Evolutionary conservation across 176 grass and related monocot genomes (phyloP), one percentile per base, ranked within the genome.

Genomic region (Leersia perrieri): DNA sequence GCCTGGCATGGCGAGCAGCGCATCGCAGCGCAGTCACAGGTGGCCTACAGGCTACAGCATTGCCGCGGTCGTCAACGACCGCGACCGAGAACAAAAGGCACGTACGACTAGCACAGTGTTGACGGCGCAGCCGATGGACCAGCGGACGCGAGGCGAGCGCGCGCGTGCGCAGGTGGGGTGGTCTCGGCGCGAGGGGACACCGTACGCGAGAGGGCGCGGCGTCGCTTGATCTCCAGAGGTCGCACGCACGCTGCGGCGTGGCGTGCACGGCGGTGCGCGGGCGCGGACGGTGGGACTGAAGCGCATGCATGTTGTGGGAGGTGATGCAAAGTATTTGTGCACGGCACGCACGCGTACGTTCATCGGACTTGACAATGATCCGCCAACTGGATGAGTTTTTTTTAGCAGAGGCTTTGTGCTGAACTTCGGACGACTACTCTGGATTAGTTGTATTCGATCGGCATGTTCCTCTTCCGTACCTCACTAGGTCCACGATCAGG

Each of bases 151-250:
- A 51, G 47, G 14, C 16, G 45, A 7, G 16, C 49, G 45, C 15
- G 55, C 51, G 35, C 16, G 51, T 26, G 79, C 41, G 41, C 51
- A 7, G 20, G 40, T 1, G 2, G 14, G 3, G 68, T 39, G 65
- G 73, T 57, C 78, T 14, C 16, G 86, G 73, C 0, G 1, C 80
- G 29, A 88, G 86, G 86, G 80, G 80, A 74, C 80, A 88, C 80
- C 86, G 80, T 74, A 74, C 80, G 74, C 66, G 66, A 74, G 22
- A 40, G 49, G 79, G 49, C 49, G 49, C 18, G 79, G 64, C 57
- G 86, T 80, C 32, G 40, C 64, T 9, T 73, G 82, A 60, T 83
- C 86, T 27, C 45, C 29, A 33, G 20, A 68, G 20, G 33, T 22
- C 11, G 28, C 60, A 38, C 35, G n/a, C 18, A 34, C 26, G 70